Evolutionary conservation across 2,329 filamentous ascomycete species (phyloP).

Genomic region (Phyllosticta citrichinensis): DNA sequence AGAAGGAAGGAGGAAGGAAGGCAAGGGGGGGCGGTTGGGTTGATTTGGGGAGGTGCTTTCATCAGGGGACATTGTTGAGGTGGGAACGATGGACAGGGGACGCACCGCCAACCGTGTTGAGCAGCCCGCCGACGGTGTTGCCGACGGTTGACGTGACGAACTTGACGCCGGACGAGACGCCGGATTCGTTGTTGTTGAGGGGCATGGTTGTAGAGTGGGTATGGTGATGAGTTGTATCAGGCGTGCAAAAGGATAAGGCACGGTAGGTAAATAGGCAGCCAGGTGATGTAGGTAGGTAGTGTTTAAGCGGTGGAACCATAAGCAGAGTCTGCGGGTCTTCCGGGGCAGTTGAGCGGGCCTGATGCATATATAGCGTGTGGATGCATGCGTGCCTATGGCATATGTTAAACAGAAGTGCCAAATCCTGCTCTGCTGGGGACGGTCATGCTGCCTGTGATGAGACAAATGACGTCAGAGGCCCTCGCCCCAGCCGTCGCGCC

Average conservation of each 20-base stretch:
- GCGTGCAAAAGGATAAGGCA: too few species aligned
- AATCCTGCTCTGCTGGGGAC: too few species aligned
- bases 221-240: neutral
- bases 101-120: slow-evolving; percentile 8
- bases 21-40: slow-evolving; percentile 22
- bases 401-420: too few species aligned
- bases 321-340: too few species aligned
- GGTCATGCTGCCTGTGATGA: too few species aligned
- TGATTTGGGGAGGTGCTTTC: neutral
- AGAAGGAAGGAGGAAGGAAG: too few species aligned
- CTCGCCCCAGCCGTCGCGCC: too few species aligned
- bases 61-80: neutral
- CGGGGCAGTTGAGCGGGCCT: neutral
- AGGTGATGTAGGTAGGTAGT: neutral
- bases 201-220: slow-evolving; percentile 18
- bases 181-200: slow-evolving; percentile 28
- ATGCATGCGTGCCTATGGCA: neutral
- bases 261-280: neutral
- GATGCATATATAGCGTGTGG: neutral
- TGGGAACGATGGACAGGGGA: neutral
- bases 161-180: slow-evolving; percentile 42
- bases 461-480: too few species aligned
- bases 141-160: slow-evolving; percentile 47
- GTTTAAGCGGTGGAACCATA: too few species aligned
- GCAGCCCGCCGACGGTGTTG: slow-evolving; percentile 34